Evolutionary conservation across 352 stramenopile genomes (phyloP), one percentile per base, ranked within the genome.

Genomic region (Phytophthora europaea): DNA sequence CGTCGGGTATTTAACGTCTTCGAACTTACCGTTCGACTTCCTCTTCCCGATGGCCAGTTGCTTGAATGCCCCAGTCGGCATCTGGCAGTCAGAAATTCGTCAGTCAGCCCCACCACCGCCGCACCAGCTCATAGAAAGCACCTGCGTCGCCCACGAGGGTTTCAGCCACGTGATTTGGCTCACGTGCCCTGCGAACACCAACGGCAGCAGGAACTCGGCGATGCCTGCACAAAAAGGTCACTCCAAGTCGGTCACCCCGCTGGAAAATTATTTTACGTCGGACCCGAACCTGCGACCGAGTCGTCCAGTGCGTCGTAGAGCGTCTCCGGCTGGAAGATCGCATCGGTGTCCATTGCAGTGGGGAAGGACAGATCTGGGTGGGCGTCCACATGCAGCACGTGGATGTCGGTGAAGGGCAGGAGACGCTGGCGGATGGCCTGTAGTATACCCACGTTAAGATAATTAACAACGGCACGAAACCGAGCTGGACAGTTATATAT

Each of bases 331-430:
- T 83, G 20, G 40, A 93, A 97, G 31, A 96, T 83, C 13, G 83
- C 69, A 9, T 59, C 51, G 0, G 89, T 78, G 23, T 83, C 72
- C 7, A 83, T 40, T 6, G 71, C 45, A 8, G 67, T 33, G 1
- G 88, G 79, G 69, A 98, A 95, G 28, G 87, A 94, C 47, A 98
- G 76, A 60, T 98, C 92, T 1, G 92, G 90, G 54, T 98, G 92
- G 2, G 92, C 91, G 63, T 98, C 92, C 8, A 94, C 84, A 57
- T 98, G 92, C 23, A 98, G 61, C 54, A 97, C 76, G 20, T 91
- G 83, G 16, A 95, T 75, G 50, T 70, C 68, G 4, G 67, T 53
- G 71, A 96, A 95, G 1, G 92, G 87, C 59, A 98, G 72, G 2
- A 38, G 56, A 23, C 86, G 87, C 43, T 80, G 80, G 12, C 92